phyloP scores from a whole-genome alignment of 108 stramenopile species.

The Thalassiosira profunda region DNA sequence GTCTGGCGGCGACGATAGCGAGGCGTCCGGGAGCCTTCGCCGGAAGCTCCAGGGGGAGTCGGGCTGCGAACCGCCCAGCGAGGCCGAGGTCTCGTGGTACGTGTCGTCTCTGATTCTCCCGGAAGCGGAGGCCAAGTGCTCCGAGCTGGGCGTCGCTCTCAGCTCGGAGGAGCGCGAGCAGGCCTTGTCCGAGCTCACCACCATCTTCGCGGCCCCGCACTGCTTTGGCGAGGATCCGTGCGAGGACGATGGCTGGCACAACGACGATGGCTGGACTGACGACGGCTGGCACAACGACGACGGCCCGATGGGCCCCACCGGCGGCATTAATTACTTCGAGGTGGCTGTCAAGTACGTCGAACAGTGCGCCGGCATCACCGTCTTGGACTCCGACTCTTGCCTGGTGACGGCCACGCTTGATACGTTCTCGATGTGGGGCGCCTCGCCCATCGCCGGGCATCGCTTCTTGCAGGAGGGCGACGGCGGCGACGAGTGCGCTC shows the following conservation, averaged over 20 bases:
- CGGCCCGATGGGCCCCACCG: background rate
- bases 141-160: background rate
- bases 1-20: too few relatives aligned
- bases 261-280: background rate
- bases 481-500: constrained; percentile 12
- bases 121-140: constrained; percentile 13
- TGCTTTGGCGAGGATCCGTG: constrained; percentile 21
- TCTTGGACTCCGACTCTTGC: constrained; percentile 3
- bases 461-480: background rate
- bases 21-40: too few relatives aligned
- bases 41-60: too few relatives aligned
- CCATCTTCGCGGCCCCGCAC: constrained; percentile 12
- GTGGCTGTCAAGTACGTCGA: constrained; percentile 28
- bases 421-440: background rate
- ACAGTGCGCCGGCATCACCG: constrained; percentile 14
- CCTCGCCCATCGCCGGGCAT: background rate
- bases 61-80: too few relatives aligned
- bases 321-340: constrained; percentile 6
- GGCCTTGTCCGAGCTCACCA: constrained; percentile 23
- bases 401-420: constrained; percentile 10
- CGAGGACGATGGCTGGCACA: constrained; percentile 1
- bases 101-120: constrained; percentile 3
- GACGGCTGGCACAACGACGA: constrained; percentile 1
- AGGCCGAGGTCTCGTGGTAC: too few relatives aligned
- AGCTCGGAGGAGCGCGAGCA: constrained; percentile 8